Base-by-base conservation (phyloP, 306 rosid species). In the Sechiopsis laciniata region DNA sequence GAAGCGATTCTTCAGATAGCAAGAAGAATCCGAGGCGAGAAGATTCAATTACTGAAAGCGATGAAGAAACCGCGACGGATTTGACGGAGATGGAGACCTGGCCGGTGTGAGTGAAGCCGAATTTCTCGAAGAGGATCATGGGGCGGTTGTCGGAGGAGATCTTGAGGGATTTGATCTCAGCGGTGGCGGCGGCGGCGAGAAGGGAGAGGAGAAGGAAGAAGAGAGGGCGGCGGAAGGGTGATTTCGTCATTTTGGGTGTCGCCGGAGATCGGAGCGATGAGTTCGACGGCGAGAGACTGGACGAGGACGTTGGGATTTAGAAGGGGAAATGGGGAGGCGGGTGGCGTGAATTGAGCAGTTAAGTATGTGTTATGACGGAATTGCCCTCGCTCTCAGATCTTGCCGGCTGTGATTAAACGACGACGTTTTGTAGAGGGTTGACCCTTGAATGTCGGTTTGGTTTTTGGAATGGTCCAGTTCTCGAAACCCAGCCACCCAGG, bases 81-180 rank as follows among this genome's bases (percentile, higher is more conserved):
- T 80, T 73, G 42, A 90, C 95, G 29, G 87, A 45, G 37, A 32
- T 32, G 37, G 37, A 32, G 37, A 32, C 37, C 37, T 32, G 85
- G n/a, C 97, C 97, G 21, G 78, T 77, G 83, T 83, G 90, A 1
- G 97, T 88, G 92, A 92, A 92, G 0, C 97, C 97, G 79, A 92
- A 92, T 81, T 88, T 89, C 84, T 90, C 96, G 75, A 90, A 84
- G 0, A 87, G 87, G 75, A 92, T 90, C 97, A 90, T 88, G 24
- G 89, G 78, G 1, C 97, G 89, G 54, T 72, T 61, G 78, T 90
- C 97, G 79, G 89, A 75, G 63, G 81, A 54, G 50, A 92, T 88
- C 55, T 84, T 78, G 0, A 92, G 88, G 83, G 88, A 76, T 82
- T 85, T 92, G 80, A 92, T 92, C 88, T 90, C 97, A 12, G 88